Base-by-base conservation (phyloP, 139 green algal species). In the Raphidocelis subcapitata region DNA sequence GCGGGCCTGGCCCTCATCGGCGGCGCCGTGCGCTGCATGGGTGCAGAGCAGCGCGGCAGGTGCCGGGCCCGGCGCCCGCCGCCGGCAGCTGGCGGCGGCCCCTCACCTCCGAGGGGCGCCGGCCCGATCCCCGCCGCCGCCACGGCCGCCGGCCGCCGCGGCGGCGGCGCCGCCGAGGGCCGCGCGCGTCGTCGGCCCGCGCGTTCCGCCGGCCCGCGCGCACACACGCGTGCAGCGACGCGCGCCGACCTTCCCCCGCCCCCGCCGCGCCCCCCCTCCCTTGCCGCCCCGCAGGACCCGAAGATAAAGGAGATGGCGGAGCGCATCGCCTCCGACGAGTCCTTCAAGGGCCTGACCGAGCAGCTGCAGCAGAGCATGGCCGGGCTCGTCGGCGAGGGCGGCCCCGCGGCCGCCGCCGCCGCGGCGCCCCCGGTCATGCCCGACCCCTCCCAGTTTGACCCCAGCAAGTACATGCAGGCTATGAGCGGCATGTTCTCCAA, bases 281-380 rank as follows among this genome's bases (percentile, higher is more conserved):
- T 33, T 28, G 33, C 21, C 10, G n/a, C 5, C 32, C 24, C 51
- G 61, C 79, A 92, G 85, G 86, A 94, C 54, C 89, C 89, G 1
- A 71, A 69, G 46, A 93, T 94, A 73, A 90, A 90, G 81, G 54
- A 88, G 56, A 95, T 95, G 89, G 90, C 90, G 15, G 88, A 95
- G 82, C 79, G 94, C 72, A 91, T 95, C 65, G 85, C 90, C 0
- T 80, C 84, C 59, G 89, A 94, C 62, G 87, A 87, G 5, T 75
- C 71, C 0, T 94, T 95, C 65, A 81, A 82, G 47, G 79, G 88
- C 51, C 84, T 95, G 60, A 87, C 87, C 0, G 51, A 82, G 74
- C 75, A 87, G 51, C 79, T 93, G 82, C 88, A 92, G 75, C 77
- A 79, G 23, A 83, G 68, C 62, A 86, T 91, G 71, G 81, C 72